Evolutionary conservation across 2,329 filamentous ascomycete species (phyloP), one percentile per base, ranked within the genome.

Genomic region (Sporothrix protearum): DNA sequence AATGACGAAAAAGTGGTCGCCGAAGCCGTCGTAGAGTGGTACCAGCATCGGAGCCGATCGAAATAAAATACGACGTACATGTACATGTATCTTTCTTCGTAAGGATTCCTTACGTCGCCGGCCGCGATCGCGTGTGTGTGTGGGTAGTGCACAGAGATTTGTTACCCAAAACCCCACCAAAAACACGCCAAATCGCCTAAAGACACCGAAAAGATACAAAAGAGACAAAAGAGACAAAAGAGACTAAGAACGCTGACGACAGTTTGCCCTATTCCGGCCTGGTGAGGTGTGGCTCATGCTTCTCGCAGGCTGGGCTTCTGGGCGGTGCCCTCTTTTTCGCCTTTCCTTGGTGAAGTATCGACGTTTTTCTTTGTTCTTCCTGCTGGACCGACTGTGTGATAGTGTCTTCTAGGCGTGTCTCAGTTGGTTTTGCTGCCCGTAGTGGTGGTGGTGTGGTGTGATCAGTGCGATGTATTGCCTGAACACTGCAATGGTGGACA

Each of bases 21-120:
- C 57, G 57, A 61, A 33, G 57, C 19, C 33, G 33, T 36, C 33
- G 33, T 36, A 36, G 33, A 4, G 33, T 36, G 8, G 16, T n/a
- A n/a, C 36, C 59, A 64, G 19, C 57, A 47, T n/a, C 39, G 63
- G 63, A 66, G 63, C 63, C 63, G 63, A 66, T 66, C 63, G 28
- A 66, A 66, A 66, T 66, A 49, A n/a, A n/a, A n/a, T n/a, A n/a
- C n/a, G n/a, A n/a, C n/a, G n/a, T n/a, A n/a, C n/a, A n/a, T n/a
- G n/a, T n/a, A n/a, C n/a, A n/a, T n/a, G n/a, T n/a, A n/a, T n/a
- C n/a, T n/a, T n/a, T n/a, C n/a, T n/a, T n/a, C n/a, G n/a, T n/a
- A n/a, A 22, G 59, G 39, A 25, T 28, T 16, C 59, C 36, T 45
- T 45, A 45, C 55, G 55, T 61, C 30, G 59, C 59, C 39, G 10